These are phyloP conservation scores for Mortierella sp. DNA, from an alignment of 371 early-diverging fungal genomes.

Conservation along the genomic window DNA sequence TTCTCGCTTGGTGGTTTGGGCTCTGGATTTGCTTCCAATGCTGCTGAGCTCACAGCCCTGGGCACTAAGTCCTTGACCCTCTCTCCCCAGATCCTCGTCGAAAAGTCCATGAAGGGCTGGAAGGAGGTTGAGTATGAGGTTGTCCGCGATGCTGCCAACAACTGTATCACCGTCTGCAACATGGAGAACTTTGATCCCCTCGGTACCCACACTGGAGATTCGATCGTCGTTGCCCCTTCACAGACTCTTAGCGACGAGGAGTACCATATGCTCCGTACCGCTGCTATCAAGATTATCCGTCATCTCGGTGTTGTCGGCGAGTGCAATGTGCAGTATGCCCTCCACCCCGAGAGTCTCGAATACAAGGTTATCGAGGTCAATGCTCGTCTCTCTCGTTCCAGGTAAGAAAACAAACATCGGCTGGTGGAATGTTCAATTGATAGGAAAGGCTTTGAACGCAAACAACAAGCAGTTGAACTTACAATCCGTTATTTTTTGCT, in stretches of 20 bases:
- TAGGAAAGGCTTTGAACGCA: neutral
- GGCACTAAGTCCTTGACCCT: slow-evolving; percentile 84
- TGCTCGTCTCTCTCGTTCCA: slow-evolving; percentile 90
- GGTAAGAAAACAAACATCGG: slow-evolving; percentile 40
- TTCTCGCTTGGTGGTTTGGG: slow-evolving; percentile 97
- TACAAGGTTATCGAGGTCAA: slow-evolving; percentile 97
- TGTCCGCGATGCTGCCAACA: slow-evolving; percentile 94
- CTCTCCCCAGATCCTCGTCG: slow-evolving; percentile 92
- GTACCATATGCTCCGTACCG: slow-evolving; percentile 93
- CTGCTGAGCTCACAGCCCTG: slow-evolving; percentile 78
- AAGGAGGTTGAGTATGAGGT: slow-evolving; percentile 98
- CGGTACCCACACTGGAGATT: slow-evolving; percentile 96
- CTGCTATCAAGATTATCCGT: slow-evolving; percentile 94
- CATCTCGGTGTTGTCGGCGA: slow-evolving; percentile 98
- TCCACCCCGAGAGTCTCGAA: slow-evolving; percentile 88
- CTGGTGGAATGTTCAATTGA: no score
- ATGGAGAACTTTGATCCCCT: slow-evolving; percentile 99
- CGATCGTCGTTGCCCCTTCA: slow-evolving; percentile 95
- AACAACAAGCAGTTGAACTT: neutral
- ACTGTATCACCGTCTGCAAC: slow-evolving; percentile 98
- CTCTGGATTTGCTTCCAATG: slow-evolving; percentile 92
- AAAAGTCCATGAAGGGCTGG: slow-evolving; percentile 97
- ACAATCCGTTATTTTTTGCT: neutral
- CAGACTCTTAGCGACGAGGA: slow-evolving; percentile 95
- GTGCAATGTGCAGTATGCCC: slow-evolving; percentile 96